These are phyloP conservation scores for Aspergillus flavus DNA, from an alignment of 2,329 filamentous ascomycete species.

Conservation along the genomic window DNA sequence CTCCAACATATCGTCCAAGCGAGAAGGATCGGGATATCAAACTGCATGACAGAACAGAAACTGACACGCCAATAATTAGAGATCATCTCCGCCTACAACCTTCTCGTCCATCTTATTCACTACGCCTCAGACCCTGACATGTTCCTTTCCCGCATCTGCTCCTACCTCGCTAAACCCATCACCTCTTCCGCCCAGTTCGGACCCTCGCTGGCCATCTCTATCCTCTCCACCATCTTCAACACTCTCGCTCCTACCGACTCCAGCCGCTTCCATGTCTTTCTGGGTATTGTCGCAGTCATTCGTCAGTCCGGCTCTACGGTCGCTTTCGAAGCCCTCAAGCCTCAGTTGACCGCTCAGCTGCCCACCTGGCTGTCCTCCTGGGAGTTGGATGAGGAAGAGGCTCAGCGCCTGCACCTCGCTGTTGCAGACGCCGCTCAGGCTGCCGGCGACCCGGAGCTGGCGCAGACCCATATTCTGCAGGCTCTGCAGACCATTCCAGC, in stretches of 20 bases:
- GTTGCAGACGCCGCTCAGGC: slow-evolving; percentile 80
- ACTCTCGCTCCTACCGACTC: slow-evolving; percentile 75
- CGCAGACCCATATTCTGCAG: slow-evolving; percentile 71
- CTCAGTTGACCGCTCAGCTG: slow-evolving; percentile 76
- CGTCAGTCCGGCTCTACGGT: slow-evolving; percentile 68
- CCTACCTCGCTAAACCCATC: slow-evolving; percentile 85
- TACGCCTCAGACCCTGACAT: slow-evolving; percentile 83
- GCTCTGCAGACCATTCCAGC: slow-evolving; percentile 76
- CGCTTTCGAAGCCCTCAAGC: slow-evolving; percentile 81
- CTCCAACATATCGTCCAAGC: background rate
- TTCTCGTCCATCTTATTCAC: slow-evolving; percentile 88
- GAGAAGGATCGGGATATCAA: slow-evolving; percentile 8
- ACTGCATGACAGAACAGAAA: slow-evolving; percentile 16
- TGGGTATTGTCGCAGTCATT: slow-evolving; percentile 84
- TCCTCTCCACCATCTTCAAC: slow-evolving; percentile 96
- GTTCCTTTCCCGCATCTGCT: slow-evolving; percentile 85
- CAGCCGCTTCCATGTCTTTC: slow-evolving; percentile 85
- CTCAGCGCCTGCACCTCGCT: slow-evolving; percentile 81
- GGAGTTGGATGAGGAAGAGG: slow-evolving; percentile 79
- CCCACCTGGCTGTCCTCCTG: slow-evolving; percentile 80
- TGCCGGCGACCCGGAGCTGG: slow-evolving; percentile 74
- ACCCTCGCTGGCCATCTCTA: slow-evolving; percentile 80
- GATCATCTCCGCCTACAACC: slow-evolving; percentile 93
- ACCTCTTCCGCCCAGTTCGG: slow-evolving; percentile 84
- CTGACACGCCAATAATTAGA: slow-evolving; percentile 54